Base-by-base conservation (phyloP, 2,329 filamentous ascomycete genomes). In the Calonectria leucothoes region DNA sequence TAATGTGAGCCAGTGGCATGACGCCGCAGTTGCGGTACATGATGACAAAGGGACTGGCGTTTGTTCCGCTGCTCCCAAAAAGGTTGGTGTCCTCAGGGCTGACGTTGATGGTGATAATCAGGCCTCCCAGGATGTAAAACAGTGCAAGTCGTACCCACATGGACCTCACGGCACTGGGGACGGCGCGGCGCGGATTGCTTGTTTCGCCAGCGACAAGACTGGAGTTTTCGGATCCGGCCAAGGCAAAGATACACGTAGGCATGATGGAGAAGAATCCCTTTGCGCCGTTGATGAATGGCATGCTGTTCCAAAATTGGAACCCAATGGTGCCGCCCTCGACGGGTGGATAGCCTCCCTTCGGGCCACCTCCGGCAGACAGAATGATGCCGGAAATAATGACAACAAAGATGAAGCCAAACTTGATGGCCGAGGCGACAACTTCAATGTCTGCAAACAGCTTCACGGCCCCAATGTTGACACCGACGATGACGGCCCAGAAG, bases 231-330 rank as follows among this genome's bases (percentile, higher is more conserved):
- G 84, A 84, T 8, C 86, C 86, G 6, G 85, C 87, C 78, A 91
- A 91, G 33, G 90, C 88, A 79, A 91, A 91, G 59, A 74, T 72
- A 35, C 73, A 74, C 12, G 63, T 17, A 87, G 90, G 73, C 76
- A 91, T 87, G n/a, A 91, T 89, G 17, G 85, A 84, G 77, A 90
- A 90, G 79, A 91, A 89, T 4, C 86, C 86, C 71, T 85, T 86
- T 82, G 87, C 87, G 64, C 85, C 86, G 71, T 88, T 81, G 3
- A 82, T 85, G 73, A 87, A 87, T 35, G 85, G 80, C 49, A 78
- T 80, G 12, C 78, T 73, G 74, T 86, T 84, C 87, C 86, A 88
- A 79, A 87, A 88, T 5, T 83, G 80, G 80, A 88, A 88, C 1
- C 87, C 87, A 3, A 86, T 83, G 2, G 84, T 77, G 23, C 81